Conservation (phyloP, 495 filamentous ascomycete species). For the Pyronema omphalodes region DNA sequence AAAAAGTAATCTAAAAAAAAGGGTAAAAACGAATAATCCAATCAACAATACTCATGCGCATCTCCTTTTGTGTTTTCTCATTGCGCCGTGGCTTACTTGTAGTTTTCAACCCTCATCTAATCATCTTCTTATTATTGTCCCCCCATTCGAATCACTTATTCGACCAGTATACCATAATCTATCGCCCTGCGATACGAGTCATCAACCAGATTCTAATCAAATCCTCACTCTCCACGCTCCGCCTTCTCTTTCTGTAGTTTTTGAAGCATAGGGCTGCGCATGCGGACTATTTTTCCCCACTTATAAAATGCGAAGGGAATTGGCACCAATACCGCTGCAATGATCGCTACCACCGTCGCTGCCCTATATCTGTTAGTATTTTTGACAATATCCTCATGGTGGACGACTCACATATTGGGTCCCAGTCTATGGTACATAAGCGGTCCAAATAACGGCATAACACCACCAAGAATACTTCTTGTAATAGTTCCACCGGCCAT, state of each 20-base stretch:
- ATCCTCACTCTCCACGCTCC: conserved; percentile 31
- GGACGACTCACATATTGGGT: conserved; percentile 37
- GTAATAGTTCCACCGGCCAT: conserved; percentile 60
- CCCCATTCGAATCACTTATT: too few relatives aligned
- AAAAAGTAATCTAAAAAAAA: too few relatives aligned
- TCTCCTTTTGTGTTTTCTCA: too few relatives aligned
- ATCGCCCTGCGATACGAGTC: too few relatives aligned
- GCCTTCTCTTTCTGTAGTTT: conserved; percentile 52
- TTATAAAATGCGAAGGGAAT: conserved; percentile 66
- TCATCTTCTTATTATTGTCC: too few relatives aligned
- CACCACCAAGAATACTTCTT: conserved; percentile 46
- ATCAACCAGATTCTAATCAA: too few relatives aligned
- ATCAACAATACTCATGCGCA: too few relatives aligned
- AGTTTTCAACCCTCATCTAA: too few relatives aligned
- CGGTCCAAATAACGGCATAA: conserved; percentile 54
- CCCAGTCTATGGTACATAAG: conserved; percentile 51
- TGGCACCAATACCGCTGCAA: conserved; percentile 52
- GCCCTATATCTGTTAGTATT: conserved; percentile 28
- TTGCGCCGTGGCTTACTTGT: too few relatives aligned
- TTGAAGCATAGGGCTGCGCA: conserved; percentile 44
- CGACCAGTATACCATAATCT: too few relatives aligned
- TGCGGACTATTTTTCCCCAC: conserved; percentile 51
- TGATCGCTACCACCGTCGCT: conserved; percentile 49
- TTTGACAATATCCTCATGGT: neutral
- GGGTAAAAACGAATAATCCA: too few relatives aligned